These are phyloP conservation scores for Mycena haematopus DNA, from an alignment of 768 basidiomycete species.

Conservation along the genomic window DNA sequence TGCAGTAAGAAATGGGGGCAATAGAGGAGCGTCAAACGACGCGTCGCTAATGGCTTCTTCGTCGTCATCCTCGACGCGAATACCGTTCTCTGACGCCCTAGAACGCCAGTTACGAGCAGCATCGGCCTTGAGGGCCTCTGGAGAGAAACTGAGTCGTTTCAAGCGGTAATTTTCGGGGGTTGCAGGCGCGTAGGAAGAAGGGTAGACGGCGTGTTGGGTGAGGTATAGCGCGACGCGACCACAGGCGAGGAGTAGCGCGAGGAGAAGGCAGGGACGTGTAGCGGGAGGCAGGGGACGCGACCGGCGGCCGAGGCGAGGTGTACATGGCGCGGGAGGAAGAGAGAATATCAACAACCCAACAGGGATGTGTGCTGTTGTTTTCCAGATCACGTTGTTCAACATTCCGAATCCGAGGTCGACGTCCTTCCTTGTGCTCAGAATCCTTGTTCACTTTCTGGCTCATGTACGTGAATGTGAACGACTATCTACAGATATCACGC, in stretches of 20 bases:
- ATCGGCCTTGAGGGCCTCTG: slow-evolving; percentile 22
- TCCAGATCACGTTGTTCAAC: too few species aligned
- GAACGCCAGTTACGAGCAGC: slow-evolving; percentile 27
- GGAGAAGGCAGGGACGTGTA: slow-evolving; percentile 24
- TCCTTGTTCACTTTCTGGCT: too few species aligned
- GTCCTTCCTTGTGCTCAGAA: too few species aligned
- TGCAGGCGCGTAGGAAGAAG: slow-evolving; percentile 27
- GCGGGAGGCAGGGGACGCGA: slow-evolving; percentile 27
- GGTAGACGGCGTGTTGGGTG: slow-evolving; percentile 27
- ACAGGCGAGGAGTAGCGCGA: slow-evolving; percentile 26
- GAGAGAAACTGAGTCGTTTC: slow-evolving; percentile 30
- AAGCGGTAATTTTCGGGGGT: slow-evolving; percentile 31
- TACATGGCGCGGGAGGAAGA: slow-evolving; percentile 18
- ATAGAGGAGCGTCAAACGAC: slow-evolving; percentile 25
- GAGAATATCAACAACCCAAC: slow-evolving; percentile 35
- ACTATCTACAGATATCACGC: too few species aligned
- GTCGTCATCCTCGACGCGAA: slow-evolving; percentile 30
- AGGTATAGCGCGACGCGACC: slow-evolving; percentile 27
- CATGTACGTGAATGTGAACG: too few species aligned
- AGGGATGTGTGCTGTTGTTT: slow-evolving; percentile 32
- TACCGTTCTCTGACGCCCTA: slow-evolving; percentile 29
- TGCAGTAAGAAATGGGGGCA: slow-evolving; percentile 28
- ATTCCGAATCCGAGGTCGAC: too few species aligned
- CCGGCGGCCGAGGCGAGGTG: slow-evolving; percentile 20
- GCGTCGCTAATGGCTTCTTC: slow-evolving; percentile 26